Evolutionary conservation across 23 red algal species (phyloP), one percentile per base, ranked within the genome.

Genomic region (Porphyridium purpureum): DNA sequence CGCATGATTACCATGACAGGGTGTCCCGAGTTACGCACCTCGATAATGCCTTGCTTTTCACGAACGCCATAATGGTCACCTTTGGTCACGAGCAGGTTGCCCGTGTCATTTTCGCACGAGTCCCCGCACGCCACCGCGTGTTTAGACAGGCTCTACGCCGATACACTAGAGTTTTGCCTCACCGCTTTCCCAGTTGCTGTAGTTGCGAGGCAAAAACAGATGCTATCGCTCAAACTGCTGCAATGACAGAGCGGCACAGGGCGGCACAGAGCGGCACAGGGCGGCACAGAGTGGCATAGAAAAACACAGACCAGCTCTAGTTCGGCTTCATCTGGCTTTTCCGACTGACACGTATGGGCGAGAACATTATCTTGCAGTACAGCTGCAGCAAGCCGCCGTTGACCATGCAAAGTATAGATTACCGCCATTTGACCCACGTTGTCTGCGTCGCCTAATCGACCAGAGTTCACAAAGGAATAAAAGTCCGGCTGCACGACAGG

Each of bases 61-160:
- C 77, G 38, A 17, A 83, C 77, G 49, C 72, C 77, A 44, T 83
- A 83, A n/a, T 83, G 77, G 44, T 83, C 77, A 38, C 77, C 77
- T 49, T 83, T 83, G 31, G 77, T 83, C 42, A 83, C 77, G 7
- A 83, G 65, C 34, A 83, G 53, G 31, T 83, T 66, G 15, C 77
- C 77, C 26, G 24, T 49, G 44, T 83, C 77, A 59, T 83, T 73
- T 41, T 94, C 88, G 21, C 70, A 70, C 15, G 84, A 76, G 52
- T 94, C 88, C 51, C 84, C 33, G 35, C 88, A 94, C n/a, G 88
- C 75, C 24, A 94, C 75, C 23, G 84, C 69, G 17, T 78, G 69
- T 35, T 94, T 94, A 5, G 88, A 70, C 0, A 83, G 49, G 7
- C 82, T 72, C 2, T 2, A 52, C 11, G 38, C 38, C 38, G 38